phyloP scores from a whole-genome alignment of 208 protist species.

The Acanthamoeba lenticulata region DNA sequence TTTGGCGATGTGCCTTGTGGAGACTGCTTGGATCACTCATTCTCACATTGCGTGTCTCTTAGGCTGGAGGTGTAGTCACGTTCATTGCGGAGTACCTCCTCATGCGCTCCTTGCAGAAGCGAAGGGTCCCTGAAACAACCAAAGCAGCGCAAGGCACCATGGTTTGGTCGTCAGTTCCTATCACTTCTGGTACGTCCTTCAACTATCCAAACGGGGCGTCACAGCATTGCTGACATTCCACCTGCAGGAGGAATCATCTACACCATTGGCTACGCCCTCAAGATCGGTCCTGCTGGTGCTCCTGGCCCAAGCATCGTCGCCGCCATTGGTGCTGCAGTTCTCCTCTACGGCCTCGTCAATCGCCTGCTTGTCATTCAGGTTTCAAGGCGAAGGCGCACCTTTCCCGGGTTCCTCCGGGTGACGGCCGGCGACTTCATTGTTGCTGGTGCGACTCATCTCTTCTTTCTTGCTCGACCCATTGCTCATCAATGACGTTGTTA shows the following conservation, averaged over 20 bases:
- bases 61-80: constrained; percentile 1
- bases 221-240: not conserved
- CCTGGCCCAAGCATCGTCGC: not conserved
- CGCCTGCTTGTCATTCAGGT: not conserved
- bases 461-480: not conserved
- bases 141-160: not conserved
- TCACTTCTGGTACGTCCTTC: not conserved
- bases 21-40: not conserved
- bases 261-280: not conserved
- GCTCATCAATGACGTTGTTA: not conserved
- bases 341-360: not conserved
- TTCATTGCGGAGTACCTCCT: not conserved
- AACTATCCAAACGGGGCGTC: not conserved
- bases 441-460: not conserved
- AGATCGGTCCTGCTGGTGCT: not conserved
- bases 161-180: not conserved
- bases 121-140: not conserved
- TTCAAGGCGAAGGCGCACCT: not conserved
- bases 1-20: no score
- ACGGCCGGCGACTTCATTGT: not conserved
- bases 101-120: not conserved
- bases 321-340: not conserved
- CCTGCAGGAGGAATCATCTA: not conserved
- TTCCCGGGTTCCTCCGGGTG: not conserved
- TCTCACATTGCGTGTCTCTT: not conserved